Conservation (phyloP, 2,329 filamentous ascomycete species). For the Elsinoe batatas region DNA sequence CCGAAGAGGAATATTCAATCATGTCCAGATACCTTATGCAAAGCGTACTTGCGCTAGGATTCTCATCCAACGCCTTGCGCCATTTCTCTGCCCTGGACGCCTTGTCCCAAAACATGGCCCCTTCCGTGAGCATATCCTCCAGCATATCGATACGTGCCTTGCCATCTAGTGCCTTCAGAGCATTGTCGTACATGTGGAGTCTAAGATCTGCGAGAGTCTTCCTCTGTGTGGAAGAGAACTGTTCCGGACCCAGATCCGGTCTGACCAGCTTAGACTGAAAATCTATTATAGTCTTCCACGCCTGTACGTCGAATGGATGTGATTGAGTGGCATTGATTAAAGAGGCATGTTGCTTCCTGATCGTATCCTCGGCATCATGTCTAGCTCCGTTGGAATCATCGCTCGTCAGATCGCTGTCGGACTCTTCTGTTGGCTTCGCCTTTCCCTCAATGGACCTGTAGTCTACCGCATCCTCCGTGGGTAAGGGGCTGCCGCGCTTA, state of each 20-base stretch:
- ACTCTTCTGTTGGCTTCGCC: constrained; percentile 16
- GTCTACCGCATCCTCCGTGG: constrained; percentile 22
- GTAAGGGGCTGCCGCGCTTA: constrained; percentile 16
- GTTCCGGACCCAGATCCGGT: constrained; percentile 36
- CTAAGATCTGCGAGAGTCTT: constrained; percentile 69
- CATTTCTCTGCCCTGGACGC: constrained; percentile 55
- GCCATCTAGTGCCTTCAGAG: constrained; percentile 48
- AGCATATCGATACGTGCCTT: constrained; percentile 43
- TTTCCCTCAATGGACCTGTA: constrained; percentile 32
- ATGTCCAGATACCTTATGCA: constrained; percentile 69
- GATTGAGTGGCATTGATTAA: constrained; percentile 56
- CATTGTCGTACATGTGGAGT: constrained; percentile 68
- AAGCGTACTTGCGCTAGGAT: constrained; percentile 50
- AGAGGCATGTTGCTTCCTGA: constrained; percentile 47
- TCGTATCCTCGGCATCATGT: constrained; percentile 12
- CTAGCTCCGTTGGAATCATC: not conserved
- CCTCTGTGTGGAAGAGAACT: constrained; percentile 50
- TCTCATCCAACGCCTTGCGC: constrained; percentile 48
- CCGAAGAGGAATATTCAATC: constrained; percentile 54
- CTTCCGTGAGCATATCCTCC: constrained; percentile 62
- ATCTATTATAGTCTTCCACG: constrained; percentile 69
- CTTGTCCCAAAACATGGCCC: constrained; percentile 61
- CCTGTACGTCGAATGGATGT: constrained; percentile 54
- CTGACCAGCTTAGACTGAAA: constrained; percentile 63
- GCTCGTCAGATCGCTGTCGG: not conserved